A percentile compares a stretch with the other conserved stretches of the same genome.
phyloP scores from a whole-genome alignment of 805 yeast genomes.

The Ogataea corticis region DNA sequence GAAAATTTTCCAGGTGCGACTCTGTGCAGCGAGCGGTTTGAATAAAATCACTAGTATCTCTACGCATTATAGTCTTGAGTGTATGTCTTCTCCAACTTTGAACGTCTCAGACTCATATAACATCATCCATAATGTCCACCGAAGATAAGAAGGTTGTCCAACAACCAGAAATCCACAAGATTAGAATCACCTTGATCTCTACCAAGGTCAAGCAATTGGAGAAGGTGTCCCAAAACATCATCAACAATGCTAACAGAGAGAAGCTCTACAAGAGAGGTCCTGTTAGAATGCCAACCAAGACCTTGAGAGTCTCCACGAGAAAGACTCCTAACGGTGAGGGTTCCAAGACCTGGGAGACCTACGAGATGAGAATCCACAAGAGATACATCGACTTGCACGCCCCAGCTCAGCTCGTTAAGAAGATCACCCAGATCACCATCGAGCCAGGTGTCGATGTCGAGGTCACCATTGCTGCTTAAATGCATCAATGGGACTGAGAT shows the following conservation, averaged over 20 bases:
- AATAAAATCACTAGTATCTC: too few species aligned
- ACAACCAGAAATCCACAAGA: conserved; percentile 86
- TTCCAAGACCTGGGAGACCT: conserved; percentile 99
- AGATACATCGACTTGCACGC: conserved; percentile 98
- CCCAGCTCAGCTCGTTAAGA: conserved; percentile 89
- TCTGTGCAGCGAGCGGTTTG: neutral
- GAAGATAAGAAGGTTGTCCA: conserved; percentile 83
- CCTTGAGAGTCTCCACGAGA: conserved; percentile 97
- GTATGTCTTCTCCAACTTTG: conserved; percentile 25
- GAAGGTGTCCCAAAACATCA: conserved; percentile 89
- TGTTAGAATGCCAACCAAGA: conserved; percentile 99
- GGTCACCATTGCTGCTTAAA: conserved; percentile 85
- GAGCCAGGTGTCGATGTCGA: conserved; percentile 99
- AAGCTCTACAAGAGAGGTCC: conserved; percentile 96
- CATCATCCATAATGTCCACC: conserved; percentile 57
- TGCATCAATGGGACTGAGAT: conserved; percentile 10
- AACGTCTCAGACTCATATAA: conserved; percentile 37
- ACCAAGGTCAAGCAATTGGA: conserved; percentile 98
- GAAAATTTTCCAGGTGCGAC: conserved; percentile 12
- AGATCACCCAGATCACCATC: conserved; percentile 95
- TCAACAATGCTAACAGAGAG: conserved; percentile 81
- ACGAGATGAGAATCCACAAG: conserved; percentile 99
- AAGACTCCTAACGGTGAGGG: conserved; percentile 99
- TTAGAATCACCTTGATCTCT: conserved; percentile 98
- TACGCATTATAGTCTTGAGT: neutral